Base-by-base conservation (phyloP, 306 rosid species). In the Prunus salicina region DNA sequence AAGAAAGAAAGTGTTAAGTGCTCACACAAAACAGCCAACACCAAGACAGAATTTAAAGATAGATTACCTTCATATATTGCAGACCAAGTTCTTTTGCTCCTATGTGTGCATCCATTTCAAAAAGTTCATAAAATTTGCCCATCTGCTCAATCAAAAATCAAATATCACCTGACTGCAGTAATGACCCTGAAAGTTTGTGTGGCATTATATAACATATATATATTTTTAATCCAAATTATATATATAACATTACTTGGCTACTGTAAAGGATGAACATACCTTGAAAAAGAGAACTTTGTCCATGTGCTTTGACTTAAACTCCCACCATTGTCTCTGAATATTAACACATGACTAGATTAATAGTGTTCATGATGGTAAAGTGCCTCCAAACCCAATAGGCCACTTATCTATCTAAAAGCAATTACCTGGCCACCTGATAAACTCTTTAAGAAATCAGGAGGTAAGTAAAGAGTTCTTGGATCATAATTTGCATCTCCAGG, bases 291-390 rank as follows among this genome's bases (percentile, higher is more conserved):
- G 76, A 73, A 95, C 96, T 86, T 95, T 95, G 82, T 92, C 97
- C 97, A 95, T 89, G 73, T 92, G 96, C 80, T 89, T 88, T 52
- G 99, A 88, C 93, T 95, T 95, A 86, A 95, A 95, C 69, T 92
- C 99, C 99, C 97, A 92, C 99, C 99, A 95, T 86, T 95, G 97
- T 78, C 85, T 95, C 99, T 95, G 86, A 63, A 79, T 5, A 78
- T 76, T 64, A 81, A 84, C 52, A 49, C 6, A 41, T 4, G 38
- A 47, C 47, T 16, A 34, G 66, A 81, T 77, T 73, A 72, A 57
- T 74, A 62, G 25, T 19, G 18, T 49, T 65, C 41, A 50, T 65
- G 27, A 78, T 68, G 47, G 76, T 25, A 74, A 32, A 61, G 65
- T 34, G 10, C 72, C 25, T 20, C 61, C 72, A 47, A 79, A 55